Conservation (phyloP, 192 early-diverging fungal species). For the Spizellomyces punctatus region DNA sequence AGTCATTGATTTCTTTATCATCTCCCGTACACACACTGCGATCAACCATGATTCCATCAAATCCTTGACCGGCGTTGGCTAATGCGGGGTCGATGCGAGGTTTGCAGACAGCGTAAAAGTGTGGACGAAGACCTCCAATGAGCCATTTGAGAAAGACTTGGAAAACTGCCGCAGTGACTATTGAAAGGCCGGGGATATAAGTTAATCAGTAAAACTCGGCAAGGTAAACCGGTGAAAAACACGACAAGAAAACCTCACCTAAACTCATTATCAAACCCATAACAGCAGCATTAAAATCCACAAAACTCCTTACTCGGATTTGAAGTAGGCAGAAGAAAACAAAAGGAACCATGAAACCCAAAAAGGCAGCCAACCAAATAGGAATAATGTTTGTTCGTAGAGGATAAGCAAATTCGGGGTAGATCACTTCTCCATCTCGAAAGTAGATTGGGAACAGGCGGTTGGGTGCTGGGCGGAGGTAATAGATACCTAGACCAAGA, state of each 20-base stretch:
- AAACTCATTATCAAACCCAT: slow-evolving; percentile 16
- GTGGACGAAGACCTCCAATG: slow-evolving; percentile 33
- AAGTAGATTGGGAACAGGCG: slow-evolving; percentile 27
- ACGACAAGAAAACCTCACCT: not conserved
- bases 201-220: no score
- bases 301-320: slow-evolving; percentile 13
- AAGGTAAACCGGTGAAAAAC: not conserved
- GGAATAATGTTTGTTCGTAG: slow-evolving; percentile 24
- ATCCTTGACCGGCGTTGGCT: slow-evolving; percentile 21
- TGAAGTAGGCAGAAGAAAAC: slow-evolving; percentile 2
- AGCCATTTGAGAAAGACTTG: slow-evolving; percentile 33
- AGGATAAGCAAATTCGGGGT: slow-evolving; percentile 28
- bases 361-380: slow-evolving; percentile 24
- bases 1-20: slow-evolving; percentile 28
- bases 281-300: slow-evolving; percentile 11
- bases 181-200: not conserved
- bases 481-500: slow-evolving; percentile 28
- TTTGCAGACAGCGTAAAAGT: slow-evolving; percentile 33
- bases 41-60: slow-evolving; percentile 24
- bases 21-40: slow-evolving; percentile 22
- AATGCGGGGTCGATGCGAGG: slow-evolving; percentile 18
- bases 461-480: slow-evolving; percentile 21
- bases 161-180: slow-evolving; percentile 29
- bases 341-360: slow-evolving; percentile 11
- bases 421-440: slow-evolving; percentile 24